Evolutionary conservation across 2,329 filamentous ascomycete genomes (phyloP).

Genomic region (Scopulariopsis brevicaulis): DNA sequence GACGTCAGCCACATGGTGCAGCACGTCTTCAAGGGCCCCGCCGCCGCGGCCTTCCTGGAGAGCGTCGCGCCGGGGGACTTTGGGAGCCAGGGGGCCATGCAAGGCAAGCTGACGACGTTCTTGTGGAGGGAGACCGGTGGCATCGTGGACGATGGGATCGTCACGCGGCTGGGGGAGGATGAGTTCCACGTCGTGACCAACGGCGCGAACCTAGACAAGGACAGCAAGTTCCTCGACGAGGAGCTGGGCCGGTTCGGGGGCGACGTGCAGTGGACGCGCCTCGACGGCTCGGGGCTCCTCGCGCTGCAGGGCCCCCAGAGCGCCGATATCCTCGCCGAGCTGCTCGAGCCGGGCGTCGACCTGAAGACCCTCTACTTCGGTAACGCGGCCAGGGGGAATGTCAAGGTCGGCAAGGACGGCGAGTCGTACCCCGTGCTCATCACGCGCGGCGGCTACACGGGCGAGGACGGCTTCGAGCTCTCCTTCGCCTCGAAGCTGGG

Average conservation of each 20-base stretch:
- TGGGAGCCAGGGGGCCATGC: constrained; percentile 46
- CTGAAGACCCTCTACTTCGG: neutral
- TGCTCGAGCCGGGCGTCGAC: constrained; percentile 21
- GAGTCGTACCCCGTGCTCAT: constrained; percentile 43
- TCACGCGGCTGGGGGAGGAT: constrained; percentile 66
- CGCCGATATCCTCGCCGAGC: constrained; percentile 51
- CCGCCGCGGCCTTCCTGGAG: constrained; percentile 72
- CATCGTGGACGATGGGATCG: constrained; percentile 89
- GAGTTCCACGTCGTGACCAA: constrained; percentile 93
- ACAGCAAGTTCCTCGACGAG: constrained; percentile 62
- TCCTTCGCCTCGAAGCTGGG: constrained; percentile 47
- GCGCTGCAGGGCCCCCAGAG: constrained; percentile 82
- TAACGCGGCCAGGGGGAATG: constrained; percentile 42
- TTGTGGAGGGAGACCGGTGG: constrained; percentile 70
- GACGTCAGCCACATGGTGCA: constrained; percentile 97
- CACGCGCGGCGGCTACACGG: constrained; percentile 87
- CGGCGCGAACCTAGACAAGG: constrained; percentile 82
- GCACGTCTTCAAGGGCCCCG: constrained; percentile 72
- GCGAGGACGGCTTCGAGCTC: constrained; percentile 97
- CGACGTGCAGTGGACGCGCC: constrained; percentile 50
- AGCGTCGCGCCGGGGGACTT: constrained; percentile 70
- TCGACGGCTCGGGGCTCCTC: constrained; percentile 66
- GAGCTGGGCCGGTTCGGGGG: constrained; percentile 49
- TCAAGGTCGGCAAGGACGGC: constrained; percentile 46
- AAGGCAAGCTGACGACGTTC: constrained; percentile 74